These are phyloP conservation scores for Knufia petricola DNA, from an alignment of 2,329 filamentous ascomycete species.

Conservation along the genomic window DNA sequence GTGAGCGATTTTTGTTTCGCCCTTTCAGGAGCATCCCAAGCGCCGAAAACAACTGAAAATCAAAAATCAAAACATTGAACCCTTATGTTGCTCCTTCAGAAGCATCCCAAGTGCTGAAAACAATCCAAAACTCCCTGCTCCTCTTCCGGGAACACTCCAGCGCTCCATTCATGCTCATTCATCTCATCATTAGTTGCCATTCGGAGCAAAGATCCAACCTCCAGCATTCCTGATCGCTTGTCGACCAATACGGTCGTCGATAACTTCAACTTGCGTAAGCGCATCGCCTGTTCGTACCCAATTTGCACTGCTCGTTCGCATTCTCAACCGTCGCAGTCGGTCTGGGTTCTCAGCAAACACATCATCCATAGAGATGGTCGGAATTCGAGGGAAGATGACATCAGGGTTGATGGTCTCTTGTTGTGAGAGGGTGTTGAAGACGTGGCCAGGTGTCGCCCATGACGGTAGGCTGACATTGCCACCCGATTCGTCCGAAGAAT, in stretches of 20 bases:
- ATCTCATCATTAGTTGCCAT: neutral
- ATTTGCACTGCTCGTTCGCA: slow-evolving; percentile 86
- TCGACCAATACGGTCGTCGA: slow-evolving; percentile 66
- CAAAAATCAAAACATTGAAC: neutral
- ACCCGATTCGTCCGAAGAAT: slow-evolving; percentile 71
- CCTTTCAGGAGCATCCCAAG: too few relatives aligned
- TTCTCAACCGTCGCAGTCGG: slow-evolving; percentile 74
- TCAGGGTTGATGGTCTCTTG: slow-evolving; percentile 76
- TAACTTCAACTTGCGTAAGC: slow-evolving; percentile 79
- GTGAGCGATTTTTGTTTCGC: too few relatives aligned
- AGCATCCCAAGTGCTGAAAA: too few relatives aligned
- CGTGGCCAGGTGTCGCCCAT: slow-evolving; percentile 82
- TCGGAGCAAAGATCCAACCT: slow-evolving; percentile 61
- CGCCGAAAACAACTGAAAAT: neutral
- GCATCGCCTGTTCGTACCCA: slow-evolving; percentile 70
- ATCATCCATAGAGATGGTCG: slow-evolving; percentile 87
- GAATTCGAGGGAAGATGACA: slow-evolving; percentile 78
- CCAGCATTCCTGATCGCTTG: slow-evolving; percentile 73
- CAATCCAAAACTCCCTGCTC: too few relatives aligned
- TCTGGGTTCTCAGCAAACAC: slow-evolving; percentile 82
- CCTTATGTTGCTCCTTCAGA: too few relatives aligned
- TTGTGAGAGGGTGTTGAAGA: slow-evolving; percentile 62
- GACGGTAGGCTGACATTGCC: slow-evolving; percentile 55
- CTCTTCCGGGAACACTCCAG: too few relatives aligned
- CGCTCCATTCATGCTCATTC: too few relatives aligned